A percentile compares a stretch with the other conserved stretches of the same genome.
phyloP scores from a whole-genome alignment of 805 yeast genomes.

The Ogataea glucozyma region DNA sequence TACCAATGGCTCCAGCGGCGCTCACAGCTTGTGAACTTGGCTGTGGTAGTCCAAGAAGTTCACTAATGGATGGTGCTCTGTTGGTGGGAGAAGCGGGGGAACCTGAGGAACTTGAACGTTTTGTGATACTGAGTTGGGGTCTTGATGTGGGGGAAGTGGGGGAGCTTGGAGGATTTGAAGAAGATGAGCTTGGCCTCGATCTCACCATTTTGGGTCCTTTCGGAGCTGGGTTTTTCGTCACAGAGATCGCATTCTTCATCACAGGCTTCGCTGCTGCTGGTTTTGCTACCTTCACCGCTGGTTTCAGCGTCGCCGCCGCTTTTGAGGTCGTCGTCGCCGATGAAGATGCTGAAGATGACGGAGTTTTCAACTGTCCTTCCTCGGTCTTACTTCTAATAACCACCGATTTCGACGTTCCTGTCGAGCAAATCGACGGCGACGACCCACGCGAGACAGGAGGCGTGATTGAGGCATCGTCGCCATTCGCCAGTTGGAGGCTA shows the following conservation, averaged over 20 bases:
- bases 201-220: too few species aligned
- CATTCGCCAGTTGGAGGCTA: conserved; percentile 31
- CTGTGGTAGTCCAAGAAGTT: conserved; percentile 31
- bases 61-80: conserved; percentile 31
- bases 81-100: too few species aligned
- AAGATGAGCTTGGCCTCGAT: too few species aligned
- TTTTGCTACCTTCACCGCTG: too few species aligned
- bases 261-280: too few species aligned
- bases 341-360: conserved; percentile 19
- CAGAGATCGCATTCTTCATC: too few species aligned
- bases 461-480: conserved; percentile 23
- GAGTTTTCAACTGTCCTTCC: conserved; percentile 16
- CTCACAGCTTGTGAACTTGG: conserved; percentile 37
- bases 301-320: conserved; percentile 1
- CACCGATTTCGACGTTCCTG: conserved; percentile 23
- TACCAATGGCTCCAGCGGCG: conserved; percentile 39
- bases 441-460: conserved; percentile 27
- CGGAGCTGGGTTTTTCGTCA: too few species aligned
- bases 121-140: conserved; percentile 1
- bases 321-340: neutral
- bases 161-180: too few species aligned
- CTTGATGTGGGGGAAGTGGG: conserved; percentile 7
- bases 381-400: conserved; percentile 11
- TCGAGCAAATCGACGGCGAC: conserved; percentile 25
- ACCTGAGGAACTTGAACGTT: conserved; percentile 7